Base-by-base conservation (phyloP, 2,329 filamentous ascomycete genomes). In the Apiospora arundinis region DNA sequence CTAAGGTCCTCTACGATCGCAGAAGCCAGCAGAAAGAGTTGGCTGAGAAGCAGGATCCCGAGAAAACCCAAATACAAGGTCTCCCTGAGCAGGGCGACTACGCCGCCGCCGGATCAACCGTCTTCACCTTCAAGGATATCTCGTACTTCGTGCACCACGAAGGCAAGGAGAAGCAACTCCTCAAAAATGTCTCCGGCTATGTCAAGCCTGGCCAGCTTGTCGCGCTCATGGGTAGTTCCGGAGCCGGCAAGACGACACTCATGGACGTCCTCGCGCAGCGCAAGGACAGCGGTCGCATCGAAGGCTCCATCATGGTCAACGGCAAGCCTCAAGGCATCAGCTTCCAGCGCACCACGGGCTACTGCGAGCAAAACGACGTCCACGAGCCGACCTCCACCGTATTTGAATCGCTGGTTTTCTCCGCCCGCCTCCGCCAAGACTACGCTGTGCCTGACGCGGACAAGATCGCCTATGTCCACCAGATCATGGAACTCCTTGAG, bases 351-450 rank as follows among this genome's bases (percentile, higher is more conserved):
- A 88, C 88, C 25, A 93, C 92, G 12, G 92, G 92, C 16, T 94
- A 92, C 80, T 92, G 90, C 75, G 87, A 93, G 77, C 92, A 94
- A 77, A 91, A 91, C 82, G 92, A 94, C 82, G 81, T 94, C 5
- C 92, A 93, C 74, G 90, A 92, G 73, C 85, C 85, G 21, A 91
- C 90, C 0, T 84, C 90, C 0, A 92, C 91, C 0, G 90, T 93
- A 40, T 84, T 89, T 7, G 91, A 93, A 78, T 91, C 91, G 0
- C 84, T 93, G 12, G 86, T 91, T 71, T 92, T 93, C 77, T 92
- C 90, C 0, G 91, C 91, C 4, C 82, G 92, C 9, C 82, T 92
- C 3, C 85, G 91, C 69, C 91, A 92, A 75, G 86, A 89, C 44
- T 82, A 85, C 2, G 82, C 83, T 4, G 83, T 87, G 2, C 84